phyloP scores from a whole-genome alignment of 768 basidiomycete species.

The Russula olivacea region DNA sequence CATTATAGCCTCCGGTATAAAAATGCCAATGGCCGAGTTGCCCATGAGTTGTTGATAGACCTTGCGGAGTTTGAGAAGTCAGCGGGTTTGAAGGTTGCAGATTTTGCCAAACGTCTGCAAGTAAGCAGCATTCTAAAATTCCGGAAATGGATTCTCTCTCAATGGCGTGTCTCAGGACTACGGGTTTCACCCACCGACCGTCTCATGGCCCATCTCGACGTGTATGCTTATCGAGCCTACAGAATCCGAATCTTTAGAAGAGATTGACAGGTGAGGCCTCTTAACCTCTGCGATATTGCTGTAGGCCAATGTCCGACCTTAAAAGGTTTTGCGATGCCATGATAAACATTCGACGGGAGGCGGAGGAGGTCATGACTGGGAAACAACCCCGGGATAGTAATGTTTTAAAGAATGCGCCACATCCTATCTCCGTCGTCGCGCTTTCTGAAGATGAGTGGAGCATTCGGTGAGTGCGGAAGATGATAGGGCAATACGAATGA shows the following conservation, averaged over 20 bases:
- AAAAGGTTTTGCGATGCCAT: constrained; percentile 94
- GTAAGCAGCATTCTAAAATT: constrained; percentile 36
- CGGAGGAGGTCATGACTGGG: constrained; percentile 78
- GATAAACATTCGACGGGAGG: constrained; percentile 93
- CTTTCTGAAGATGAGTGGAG: constrained; percentile 82
- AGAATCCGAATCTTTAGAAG: constrained; percentile 90
- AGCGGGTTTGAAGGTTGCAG: constrained; percentile 86
- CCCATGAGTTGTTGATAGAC: constrained; percentile 94
- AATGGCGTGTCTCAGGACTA: constrained; percentile 50
- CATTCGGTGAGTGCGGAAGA: constrained; percentile 45
- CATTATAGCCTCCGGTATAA: constrained; percentile 86
- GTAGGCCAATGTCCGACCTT: neutral
- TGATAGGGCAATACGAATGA: neutral
- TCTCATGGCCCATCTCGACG: constrained; percentile 96
- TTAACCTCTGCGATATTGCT: neutral
- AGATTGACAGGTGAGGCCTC: constrained; percentile 67
- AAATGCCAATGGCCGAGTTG: constrained; percentile 87
- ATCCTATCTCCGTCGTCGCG: constrained; percentile 70
- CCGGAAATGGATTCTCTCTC: neutral
- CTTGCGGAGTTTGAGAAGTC: constrained; percentile 90
- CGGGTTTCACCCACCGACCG: constrained; percentile 95
- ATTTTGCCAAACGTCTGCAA: constrained; percentile 95
- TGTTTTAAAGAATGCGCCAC: constrained; percentile 89
- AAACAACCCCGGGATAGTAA: constrained; percentile 91
- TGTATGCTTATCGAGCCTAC: constrained; percentile 98